These are phyloP conservation scores for Nelumbo lutea DNA, from an alignment of 164 flowering plant genomes.

Conservation along the genomic window DNA sequence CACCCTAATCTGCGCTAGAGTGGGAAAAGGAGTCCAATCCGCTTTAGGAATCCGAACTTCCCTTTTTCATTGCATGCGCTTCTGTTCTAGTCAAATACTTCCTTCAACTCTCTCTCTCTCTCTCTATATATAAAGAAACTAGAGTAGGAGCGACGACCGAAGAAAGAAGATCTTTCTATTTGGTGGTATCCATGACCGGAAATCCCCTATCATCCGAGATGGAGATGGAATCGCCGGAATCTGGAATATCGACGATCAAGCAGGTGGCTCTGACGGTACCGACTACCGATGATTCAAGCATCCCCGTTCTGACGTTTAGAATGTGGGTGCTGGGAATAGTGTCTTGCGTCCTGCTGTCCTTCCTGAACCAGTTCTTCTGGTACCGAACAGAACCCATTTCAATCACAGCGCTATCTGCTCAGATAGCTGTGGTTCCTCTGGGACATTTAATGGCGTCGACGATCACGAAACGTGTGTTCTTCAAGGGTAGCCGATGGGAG, in stretches of 20 bases:
- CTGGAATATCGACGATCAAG: conserved; percentile 47
- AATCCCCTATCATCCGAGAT: neutral
- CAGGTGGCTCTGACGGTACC: conserved; percentile 89
- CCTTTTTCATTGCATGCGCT: too few species aligned
- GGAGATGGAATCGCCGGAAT: neutral
- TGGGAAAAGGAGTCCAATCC: too few species aligned
- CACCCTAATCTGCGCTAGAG: too few species aligned
- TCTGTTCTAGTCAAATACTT: too few species aligned
- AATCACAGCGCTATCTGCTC: conserved; percentile 81
- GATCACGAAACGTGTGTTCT: conserved; percentile 49
- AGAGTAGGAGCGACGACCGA: too few species aligned
- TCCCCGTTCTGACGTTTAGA: conserved; percentile 80
- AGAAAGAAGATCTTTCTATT: too few species aligned
- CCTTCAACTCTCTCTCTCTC: too few species aligned
- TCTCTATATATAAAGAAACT: too few species aligned
- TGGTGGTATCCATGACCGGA: too few species aligned
- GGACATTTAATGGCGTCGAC: conserved; percentile 78
- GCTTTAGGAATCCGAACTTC: too few species aligned
- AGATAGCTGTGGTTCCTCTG: conserved; percentile 85
- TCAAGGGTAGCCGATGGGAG: conserved; percentile 53
- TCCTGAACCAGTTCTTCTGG: conserved; percentile 95
- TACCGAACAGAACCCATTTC: conserved; percentile 71
- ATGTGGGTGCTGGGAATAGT: conserved; percentile 78
- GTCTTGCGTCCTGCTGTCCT: conserved; percentile 68
- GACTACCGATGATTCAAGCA: conserved; percentile 58